Evolutionary conservation across 2,329 filamentous ascomycete species (phyloP).

Genomic region (Sclerotinia sclerotiorum): DNA sequence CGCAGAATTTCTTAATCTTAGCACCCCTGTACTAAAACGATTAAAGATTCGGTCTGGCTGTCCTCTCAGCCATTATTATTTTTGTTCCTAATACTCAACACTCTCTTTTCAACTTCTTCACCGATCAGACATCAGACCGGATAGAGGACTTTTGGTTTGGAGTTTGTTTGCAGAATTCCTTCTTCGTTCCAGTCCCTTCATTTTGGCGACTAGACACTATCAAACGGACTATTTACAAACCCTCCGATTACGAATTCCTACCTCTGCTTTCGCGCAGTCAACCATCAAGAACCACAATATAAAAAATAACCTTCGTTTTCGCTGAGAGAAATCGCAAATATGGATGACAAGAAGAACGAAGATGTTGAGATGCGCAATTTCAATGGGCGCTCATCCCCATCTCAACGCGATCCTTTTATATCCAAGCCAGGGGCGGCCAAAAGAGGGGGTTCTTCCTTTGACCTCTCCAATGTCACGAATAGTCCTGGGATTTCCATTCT

Average conservation of each 20-base stretch:
- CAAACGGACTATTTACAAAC: conserved; percentile 5
- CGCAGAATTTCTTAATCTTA: conserved; percentile 17
- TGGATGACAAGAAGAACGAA: conserved; percentile 89
- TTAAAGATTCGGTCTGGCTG: conserved; percentile 18
- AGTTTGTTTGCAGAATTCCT: background rate
- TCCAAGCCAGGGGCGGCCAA: conserved; percentile 40
- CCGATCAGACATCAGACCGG: background rate
- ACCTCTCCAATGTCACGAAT: conserved; percentile 56
- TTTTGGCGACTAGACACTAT: conserved; percentile 1
- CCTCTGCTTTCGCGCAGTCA: conserved; percentile 29
- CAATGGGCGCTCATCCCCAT: conserved; percentile 41
- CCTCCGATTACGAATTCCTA: conserved; percentile 13
- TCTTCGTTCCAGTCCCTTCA: background rate
- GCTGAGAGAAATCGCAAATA: conserved; percentile 45
- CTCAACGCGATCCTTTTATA: conserved; percentile 42
- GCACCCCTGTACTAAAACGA: background rate
- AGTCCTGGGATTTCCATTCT: conserved; percentile 79
- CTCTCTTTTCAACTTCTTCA: background rate
- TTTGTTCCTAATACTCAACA: conserved; percentile 1
- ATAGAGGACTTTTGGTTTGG: background rate
- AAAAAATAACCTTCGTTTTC: conserved; percentile 11
- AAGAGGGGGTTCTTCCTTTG: conserved; percentile 26
- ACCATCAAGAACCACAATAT: conserved; percentile 13
- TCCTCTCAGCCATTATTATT: conserved; percentile 12
- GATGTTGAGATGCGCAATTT: conserved; percentile 50